A percentile compares a stretch with the other conserved stretches of the same genome.
These are phyloP conservation scores for Symbiotaphrina buchneri DNA, from an alignment of 495 filamentous ascomycete species.

Conservation along the genomic window DNA sequence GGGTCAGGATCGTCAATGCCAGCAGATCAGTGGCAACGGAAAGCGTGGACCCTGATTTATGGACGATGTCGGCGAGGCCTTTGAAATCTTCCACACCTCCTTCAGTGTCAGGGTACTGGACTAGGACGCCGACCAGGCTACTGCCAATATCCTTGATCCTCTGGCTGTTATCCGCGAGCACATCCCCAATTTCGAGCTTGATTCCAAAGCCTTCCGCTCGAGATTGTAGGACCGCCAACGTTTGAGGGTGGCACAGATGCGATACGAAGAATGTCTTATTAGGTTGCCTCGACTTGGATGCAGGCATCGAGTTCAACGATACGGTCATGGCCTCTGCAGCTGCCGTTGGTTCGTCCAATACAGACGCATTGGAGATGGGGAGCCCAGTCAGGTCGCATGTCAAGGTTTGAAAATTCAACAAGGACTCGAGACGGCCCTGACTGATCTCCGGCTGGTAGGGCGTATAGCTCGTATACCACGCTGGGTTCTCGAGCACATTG, in stretches of 20 bases:
- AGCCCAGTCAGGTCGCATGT: conserved; percentile 78
- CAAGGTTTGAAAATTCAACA: conserved; percentile 94
- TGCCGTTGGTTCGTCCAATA: conserved; percentile 85
- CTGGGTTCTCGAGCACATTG: conserved; percentile 84
- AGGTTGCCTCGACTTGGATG: conserved; percentile 45
- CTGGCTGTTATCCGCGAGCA: conserved; percentile 36
- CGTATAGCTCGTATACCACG: conserved; percentile 98
- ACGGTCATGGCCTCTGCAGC: conserved; percentile 97
- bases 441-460: conserved; percentile 98
- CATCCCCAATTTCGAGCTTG: conserved; percentile 47
- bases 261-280: conserved; percentile 73
- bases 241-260: conserved; percentile 69
- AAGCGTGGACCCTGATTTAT: conserved; percentile 60
- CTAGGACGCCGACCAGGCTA: conserved; percentile 73
- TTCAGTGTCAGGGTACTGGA: conserved; percentile 86
- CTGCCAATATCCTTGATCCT: conserved; percentile 53
- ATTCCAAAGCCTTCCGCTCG: conserved; percentile 91
- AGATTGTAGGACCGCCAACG: conserved; percentile 62
- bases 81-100: conserved; percentile 63
- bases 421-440: conserved; percentile 74
- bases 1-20: conserved; percentile 72
- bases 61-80: conserved; percentile 49
- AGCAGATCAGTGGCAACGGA: conserved; percentile 83
- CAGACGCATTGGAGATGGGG: conserved; percentile 80
- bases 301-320: conserved; percentile 55